Base-by-base conservation (phyloP, 768 basidiomycete species). In the Sporobolomyces phaffii region DNA sequence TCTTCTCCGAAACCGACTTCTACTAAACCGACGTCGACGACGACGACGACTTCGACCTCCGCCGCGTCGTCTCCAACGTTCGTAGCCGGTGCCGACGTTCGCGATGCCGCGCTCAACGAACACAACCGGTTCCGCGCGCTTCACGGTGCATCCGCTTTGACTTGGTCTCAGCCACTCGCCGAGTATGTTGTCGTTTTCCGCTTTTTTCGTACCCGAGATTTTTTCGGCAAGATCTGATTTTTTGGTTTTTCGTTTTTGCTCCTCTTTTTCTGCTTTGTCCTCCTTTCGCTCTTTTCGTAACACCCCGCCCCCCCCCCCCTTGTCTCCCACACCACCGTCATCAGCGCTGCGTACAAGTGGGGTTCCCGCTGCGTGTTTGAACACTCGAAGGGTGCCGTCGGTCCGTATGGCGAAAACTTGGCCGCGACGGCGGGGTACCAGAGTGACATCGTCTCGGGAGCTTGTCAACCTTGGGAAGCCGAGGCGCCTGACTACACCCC, bases 381-480 rank as follows among this genome's bases (percentile, higher is more conserved):
- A 68, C 90, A 91, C 75, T 87, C 86, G 18, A 82, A 82, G 26
- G 87, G 87, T 31, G 76, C 79, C 29, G 81, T 88, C 36, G 87
- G 87, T 6, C 79, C 81, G 4, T 83, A 81, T 67, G 88, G 87
- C 75, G 86, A 89, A 78, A 89, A 90, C 73, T 77, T 89, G 67
- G 86, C 87, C 60, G 87, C 45, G 10, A 31, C 47, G 4, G 48
- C 63, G 14, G 56, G 51, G 15, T 57, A 36, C 40, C 18, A 48
- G 14, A 17, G 36, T 8, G 52, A 45, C 52, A 84, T 87, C 64
- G 57, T 76, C 15, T 50, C 75, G 0, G 87, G 83, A 22, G 45
- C 56, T n/a, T 78, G 88, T 70, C 78, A 81, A 65, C 77, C 78
- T 8, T 90, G 87, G 88, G 82, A 83, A 6, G 82, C 82, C 72